Evolutionary conservation across 1,139 yeast genomes (phyloP), one percentile per base, ranked within the genome.

Genomic region (Nakaseomyces uthaithaninus): DNA sequence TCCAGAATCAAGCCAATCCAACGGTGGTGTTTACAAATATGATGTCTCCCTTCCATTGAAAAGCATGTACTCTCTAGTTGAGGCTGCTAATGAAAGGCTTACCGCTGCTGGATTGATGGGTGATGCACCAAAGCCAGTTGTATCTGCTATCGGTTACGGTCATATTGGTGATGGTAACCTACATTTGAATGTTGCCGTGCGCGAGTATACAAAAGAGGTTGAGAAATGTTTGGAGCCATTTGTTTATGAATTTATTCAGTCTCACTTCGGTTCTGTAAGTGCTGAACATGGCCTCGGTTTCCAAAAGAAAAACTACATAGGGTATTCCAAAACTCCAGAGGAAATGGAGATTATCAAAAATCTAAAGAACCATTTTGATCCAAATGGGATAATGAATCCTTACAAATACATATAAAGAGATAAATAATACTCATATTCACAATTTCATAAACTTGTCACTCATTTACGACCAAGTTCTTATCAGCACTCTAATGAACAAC

Each of bases 241-340:
- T 65, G 91, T 91, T 22, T 91, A 86, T 56, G 94, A 91, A 66
- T 87, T 91, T 83, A 83, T 91, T 46, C 71, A 74, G 41, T 73
- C 79, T 46, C 72, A 72, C 45, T 66, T 77, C 33, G 98, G 98
- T 23, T 86, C 96, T 1, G 80, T 91, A 40, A 82, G 94, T 45
- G 98, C 97, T 33, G 98, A 91, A 63, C 98, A 91, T 62, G 98
- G 98, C 3, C 71, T 91, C 46, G 98, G 98, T 1, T 84, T 91
- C 74, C 95, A 89, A 58, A 91, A 91, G 80, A 84, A 82, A 53
- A 81, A 83, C 57, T 91, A 83, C 61, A 73, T 89, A 20, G 37
- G 37, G 3, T 89, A 89, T 67, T 75, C 94, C 47, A 89, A 87
- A 69, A 75, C 75, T 49, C 76, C 72, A 6, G 66, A 67, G 37